Conservation (phyloP, 2,329 filamentous ascomycete species). For the Aspergillus phoenicis region DNA sequence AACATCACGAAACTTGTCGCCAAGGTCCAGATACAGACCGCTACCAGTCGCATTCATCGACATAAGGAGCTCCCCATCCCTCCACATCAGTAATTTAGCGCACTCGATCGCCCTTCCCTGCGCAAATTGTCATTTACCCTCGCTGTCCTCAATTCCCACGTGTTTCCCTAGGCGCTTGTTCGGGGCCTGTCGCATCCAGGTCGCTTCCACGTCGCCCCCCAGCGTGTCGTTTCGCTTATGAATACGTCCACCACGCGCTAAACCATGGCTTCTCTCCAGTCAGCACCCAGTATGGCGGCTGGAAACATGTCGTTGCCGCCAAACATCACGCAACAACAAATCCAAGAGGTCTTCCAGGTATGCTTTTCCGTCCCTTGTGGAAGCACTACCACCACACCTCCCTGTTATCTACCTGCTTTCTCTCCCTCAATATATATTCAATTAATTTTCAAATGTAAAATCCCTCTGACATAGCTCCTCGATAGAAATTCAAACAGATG, state of each 20-base stretch:
- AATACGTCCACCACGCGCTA: conserved; percentile 32
- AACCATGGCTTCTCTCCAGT: conserved; percentile 80
- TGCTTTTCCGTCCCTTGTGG: conserved; percentile 21
- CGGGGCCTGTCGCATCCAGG: conserved; percentile 27
- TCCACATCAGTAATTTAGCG: conserved; percentile 24
- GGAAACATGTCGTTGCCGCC: conserved; percentile 64
- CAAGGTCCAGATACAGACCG: conserved; percentile 35
- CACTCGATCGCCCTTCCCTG: conserved; percentile 23
- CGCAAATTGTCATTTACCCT: conserved; percentile 29
- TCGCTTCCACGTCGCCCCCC: conserved; percentile 10
- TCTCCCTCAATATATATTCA: neutral
- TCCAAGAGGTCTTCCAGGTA: conserved; percentile 69
- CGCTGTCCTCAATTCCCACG: conserved; percentile 20
- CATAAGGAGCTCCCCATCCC: conserved; percentile 23
- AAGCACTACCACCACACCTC: neutral
- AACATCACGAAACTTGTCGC: conserved; percentile 38
- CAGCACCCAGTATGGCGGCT: conserved; percentile 68
- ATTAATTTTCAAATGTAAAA: neutral
- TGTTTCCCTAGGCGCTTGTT: conserved; percentile 23
- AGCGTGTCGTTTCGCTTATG: conserved; percentile 31
- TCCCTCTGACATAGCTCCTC: conserved; percentile 39
- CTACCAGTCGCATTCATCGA: conserved; percentile 31
- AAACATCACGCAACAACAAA: conserved; percentile 73
- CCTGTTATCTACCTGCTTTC: neutral
- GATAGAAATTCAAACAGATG: conserved; percentile 87